A percentile compares a stretch with the other conserved stretches of the same genome.
Conservation (phyloP, 306 rosid species). For the Acacia melanoxylon region DNA sequence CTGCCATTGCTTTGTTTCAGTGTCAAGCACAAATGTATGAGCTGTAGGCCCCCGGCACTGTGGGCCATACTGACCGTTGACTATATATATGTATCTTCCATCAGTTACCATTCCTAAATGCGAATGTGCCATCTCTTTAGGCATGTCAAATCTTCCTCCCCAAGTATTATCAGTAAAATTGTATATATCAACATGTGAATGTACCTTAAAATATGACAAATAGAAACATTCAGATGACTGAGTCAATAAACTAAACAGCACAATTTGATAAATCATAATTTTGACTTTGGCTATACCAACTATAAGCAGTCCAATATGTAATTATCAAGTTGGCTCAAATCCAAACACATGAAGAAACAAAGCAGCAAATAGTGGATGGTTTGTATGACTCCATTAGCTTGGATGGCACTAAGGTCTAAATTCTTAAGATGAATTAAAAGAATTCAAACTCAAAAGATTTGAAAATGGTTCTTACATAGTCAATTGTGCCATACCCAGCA, state of each 20-base stretch:
- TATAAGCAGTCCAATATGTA: neutral
- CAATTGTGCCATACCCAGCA: slow-evolving; percentile 86
- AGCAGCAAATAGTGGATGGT: neutral
- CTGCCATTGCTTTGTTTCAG: slow-evolving; percentile 73
- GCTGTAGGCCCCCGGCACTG: slow-evolving; percentile 95
- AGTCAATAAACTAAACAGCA: neutral
- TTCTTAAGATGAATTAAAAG: neutral
- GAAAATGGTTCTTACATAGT: slow-evolving; percentile 46
- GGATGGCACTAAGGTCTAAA: neutral
- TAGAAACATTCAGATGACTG: slow-evolving; percentile 7
- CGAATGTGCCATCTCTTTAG: slow-evolving; percentile 96
- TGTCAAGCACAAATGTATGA: slow-evolving; percentile 72
- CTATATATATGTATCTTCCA: slow-evolving; percentile 80
- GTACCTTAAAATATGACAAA: slow-evolving; percentile 55
- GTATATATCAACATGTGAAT: slow-evolving; percentile 87
- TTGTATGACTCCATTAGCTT: neutral
- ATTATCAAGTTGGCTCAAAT: neutral
- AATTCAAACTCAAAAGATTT: neutral
- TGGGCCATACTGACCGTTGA: slow-evolving; percentile 90
- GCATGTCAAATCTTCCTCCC: slow-evolving; percentile 82
- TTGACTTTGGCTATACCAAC: neutral
- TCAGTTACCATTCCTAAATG: slow-evolving; percentile 90
- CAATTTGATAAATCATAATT: neutral
- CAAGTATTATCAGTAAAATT: slow-evolving; percentile 71
- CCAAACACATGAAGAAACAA: slow-evolving; percentile 15